Base-by-base conservation (phyloP, 345 rosid species). In the Euphorbia peplus region DNA sequence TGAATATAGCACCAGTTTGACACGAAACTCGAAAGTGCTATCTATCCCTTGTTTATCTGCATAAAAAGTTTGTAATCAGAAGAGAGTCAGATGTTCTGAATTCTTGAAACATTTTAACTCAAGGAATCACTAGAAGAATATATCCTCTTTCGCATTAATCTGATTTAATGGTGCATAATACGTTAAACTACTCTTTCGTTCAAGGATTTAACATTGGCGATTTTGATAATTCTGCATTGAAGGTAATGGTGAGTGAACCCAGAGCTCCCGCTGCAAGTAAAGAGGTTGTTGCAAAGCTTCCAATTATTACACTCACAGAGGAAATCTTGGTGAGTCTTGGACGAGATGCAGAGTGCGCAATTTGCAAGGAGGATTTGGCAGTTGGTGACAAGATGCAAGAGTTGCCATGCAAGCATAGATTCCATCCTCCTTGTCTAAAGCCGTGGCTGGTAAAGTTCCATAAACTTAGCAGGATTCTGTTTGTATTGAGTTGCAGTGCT, bases 391-490 rank as follows among this genome's bases (percentile, higher is more conserved):
- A 88, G 76, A 93, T 93, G 93, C 98, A 93, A 70, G 96, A 91
- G 82, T 72, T 93, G 80, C 98, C 95, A 0, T 91, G 98, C 97
- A 79, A 90, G 76, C 99, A 91, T 74, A 86, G 85, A 0, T 91
- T 83, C 68, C 96, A 95, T 76, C 99, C 99, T 73, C 90, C 96
- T 60, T 95, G 99, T 81, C 73, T 88, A 66, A 95, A 95, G 85
- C 99, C 97, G 51, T 93, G 98, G 98, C 96, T 93, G 96, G 99
- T 93, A 81, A 72, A 50, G n/a, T 32, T 50, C 18, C 51, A 60
- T 35, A 14, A 32, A 50, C 69, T 70, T 58, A 24, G 5, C 16
- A 5, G 4, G 48, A 60, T 56, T 26, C 32, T 59, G 28, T 19
- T n/a, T 12, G 21, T 22, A 39, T 35, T 13, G 7, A 67, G 51